Conservation (phyloP, 768 basidiomycete genomes). For the Boletales sp. region DNA sequence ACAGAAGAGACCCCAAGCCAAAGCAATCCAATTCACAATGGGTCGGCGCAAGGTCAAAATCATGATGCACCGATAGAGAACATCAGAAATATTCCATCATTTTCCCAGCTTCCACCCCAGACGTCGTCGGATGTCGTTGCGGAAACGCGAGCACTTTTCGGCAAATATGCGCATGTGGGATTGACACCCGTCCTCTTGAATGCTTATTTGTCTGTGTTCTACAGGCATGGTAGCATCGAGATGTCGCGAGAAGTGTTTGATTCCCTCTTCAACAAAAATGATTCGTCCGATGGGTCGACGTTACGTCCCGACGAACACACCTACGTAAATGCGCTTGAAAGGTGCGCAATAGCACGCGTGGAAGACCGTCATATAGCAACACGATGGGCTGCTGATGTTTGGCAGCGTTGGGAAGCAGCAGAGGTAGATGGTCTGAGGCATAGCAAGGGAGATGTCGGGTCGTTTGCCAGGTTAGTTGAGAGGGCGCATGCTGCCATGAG, state of each 20-base stretch:
- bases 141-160: conserved; percentile 67
- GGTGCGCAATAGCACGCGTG: conserved; percentile 44
- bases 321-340: conserved; percentile 66
- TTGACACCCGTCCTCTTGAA: conserved; percentile 66
- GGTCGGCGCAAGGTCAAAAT: conserved; percentile 1
- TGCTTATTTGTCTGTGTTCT: conserved; percentile 78
- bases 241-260: conserved; percentile 47
- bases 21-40: conserved; percentile 1
- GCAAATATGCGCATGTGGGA: conserved; percentile 54
- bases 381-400: conserved; percentile 57
- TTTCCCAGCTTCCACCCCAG: conserved; percentile 65
- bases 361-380: conserved; percentile 48
- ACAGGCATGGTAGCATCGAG: conserved; percentile 53
- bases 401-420: conserved; percentile 57
- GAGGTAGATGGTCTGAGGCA: conserved; percentile 38
- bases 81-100: conserved; percentile 13
- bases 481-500: conserved; percentile 68
- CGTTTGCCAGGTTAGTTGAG: conserved; percentile 55
- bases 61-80: conserved; percentile 4
- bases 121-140: conserved; percentile 65
- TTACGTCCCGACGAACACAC: conserved; percentile 50
- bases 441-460: conserved; percentile 17
- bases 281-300: conserved; percentile 2
- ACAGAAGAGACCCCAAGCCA: background rate
- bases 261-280: conserved; percentile 42